Percentiles rank a stretch among this genome's conserved stretches.
Evolutionary conservation across 768 basidiomycete species (phyloP).

Genomic region (Lactifluus subvellereus): DNA sequence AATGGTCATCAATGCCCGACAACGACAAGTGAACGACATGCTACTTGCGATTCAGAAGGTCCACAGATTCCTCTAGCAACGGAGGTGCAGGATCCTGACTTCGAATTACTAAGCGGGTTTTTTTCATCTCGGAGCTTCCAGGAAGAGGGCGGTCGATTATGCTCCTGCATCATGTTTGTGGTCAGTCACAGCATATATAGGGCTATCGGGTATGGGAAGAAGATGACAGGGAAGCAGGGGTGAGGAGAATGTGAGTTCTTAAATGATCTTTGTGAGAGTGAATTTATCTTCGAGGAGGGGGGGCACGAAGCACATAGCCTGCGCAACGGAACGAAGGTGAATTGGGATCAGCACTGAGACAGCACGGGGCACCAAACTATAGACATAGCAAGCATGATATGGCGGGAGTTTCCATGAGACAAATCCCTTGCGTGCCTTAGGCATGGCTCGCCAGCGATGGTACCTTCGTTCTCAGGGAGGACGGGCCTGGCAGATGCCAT

Average conservation of each 20-base stretch:
- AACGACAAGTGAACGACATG: neutral
- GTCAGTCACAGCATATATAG: neutral
- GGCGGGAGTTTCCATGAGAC: neutral
- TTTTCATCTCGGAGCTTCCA: neutral
- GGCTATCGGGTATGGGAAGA: neutral
- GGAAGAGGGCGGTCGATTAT: neutral
- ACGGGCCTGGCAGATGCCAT: neutral
- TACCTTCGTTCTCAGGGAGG: neutral
- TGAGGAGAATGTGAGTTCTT: neutral
- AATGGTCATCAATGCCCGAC: neutral
- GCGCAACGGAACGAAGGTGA: neutral
- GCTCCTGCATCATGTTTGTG: neutral
- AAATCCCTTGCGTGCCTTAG: neutral
- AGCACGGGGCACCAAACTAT: neutral
- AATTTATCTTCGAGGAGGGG: neutral
- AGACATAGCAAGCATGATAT: neutral
- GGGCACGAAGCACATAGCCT: neutral
- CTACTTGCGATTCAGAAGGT: constrained; percentile 9
- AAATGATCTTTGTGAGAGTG: neutral
- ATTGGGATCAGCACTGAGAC: neutral
- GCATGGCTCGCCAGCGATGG: neutral
- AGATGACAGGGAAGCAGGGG: neutral
- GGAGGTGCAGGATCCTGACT: constrained; percentile 7
- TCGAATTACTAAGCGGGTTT: neutral
- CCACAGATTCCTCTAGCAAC: constrained; percentile 3